Base-by-base conservation (phyloP, 148 eudicot species). In the Drosera capensis region DNA sequence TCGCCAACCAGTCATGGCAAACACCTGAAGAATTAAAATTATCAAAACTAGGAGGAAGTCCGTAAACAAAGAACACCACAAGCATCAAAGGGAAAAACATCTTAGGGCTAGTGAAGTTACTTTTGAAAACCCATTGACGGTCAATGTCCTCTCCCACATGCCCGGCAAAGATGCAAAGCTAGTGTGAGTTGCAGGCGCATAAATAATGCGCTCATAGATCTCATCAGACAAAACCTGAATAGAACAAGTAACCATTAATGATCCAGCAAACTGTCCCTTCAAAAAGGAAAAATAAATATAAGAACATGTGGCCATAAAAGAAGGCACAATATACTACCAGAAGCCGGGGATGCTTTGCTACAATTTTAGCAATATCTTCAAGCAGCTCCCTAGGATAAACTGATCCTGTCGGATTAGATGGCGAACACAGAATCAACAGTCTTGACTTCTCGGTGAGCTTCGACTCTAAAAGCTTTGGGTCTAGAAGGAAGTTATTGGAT, bases 1-100 rank as follows among this genome's bases (percentile, higher is more conserved):
- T 59, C 97, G 76, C 97, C 94, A 83, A 43, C 94, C 94, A 65
- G 97, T 88, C 97, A 88, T 88, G 56, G 97, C 97, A 65, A 80
- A 88, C 46, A 94, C 87, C 97, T 88, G 50, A 56, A 6, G 35
- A 36, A 44, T 35, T 36, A 46, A 38, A 21, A 15, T 41, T 22
- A 40, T 14, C 36, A 15, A 35, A 20, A 14, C 36, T 16, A 8
- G 20, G 19, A 41, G 23, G 8, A 8, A 50, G 55, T 51, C 4
- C 22, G 17, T 42, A 36, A 39, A 28, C 37, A 23, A n/a, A 50
- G 3, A 44, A 23, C 14, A 14, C 15, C 22, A 23, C 6, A 1
- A 24, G n/a, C n/a, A n/a, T n/a, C n/a, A 4, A 13, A 8, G 24
- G 31, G 14, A 38, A 17, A 15, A 17, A 20, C 13, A 11, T 38